Conservation (phyloP, 331 rosid species). For the Phaseolus coccineus region DNA sequence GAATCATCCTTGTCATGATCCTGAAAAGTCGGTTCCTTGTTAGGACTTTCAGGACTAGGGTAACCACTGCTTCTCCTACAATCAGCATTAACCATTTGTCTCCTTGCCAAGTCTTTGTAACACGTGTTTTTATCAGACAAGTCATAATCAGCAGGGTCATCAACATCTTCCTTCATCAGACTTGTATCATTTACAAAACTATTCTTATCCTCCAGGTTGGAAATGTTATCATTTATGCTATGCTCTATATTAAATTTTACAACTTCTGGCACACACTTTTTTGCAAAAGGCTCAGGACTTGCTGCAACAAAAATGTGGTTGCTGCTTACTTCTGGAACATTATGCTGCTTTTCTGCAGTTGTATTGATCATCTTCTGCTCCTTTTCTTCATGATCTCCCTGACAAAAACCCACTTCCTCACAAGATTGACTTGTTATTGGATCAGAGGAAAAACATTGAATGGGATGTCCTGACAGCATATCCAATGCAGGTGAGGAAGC, state of each 20-base stretch:
- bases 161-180: conserved; percentile 35
- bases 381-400: conserved; percentile 41
- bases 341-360: conserved; percentile 40
- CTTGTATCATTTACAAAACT: conserved; percentile 27
- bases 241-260: conserved; percentile 38
- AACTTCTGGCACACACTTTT: conserved; percentile 39
- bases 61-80: conserved; percentile 1
- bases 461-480: conserved; percentile 38
- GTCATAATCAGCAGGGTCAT: conserved; percentile 16
- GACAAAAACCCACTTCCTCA: conserved; percentile 33
- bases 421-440: conserved; percentile 38
- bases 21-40: conserved; percentile 29
- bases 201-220: conserved; percentile 29
- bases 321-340: conserved; percentile 30
- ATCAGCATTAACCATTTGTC: conserved; percentile 8
- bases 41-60: conserved; percentile 23
- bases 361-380: conserved; percentile 20
- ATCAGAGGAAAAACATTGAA: conserved; percentile 27
- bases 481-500: conserved; percentile 31
- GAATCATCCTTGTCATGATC: conserved; percentile 34
- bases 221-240: conserved; percentile 37
- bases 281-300: conserved; percentile 38
- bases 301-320: conserved; percentile 22
- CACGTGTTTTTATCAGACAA: neutral
- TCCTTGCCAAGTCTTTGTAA: conserved; percentile 36